Evolutionary conservation across 495 filamentous ascomycete species (phyloP), one percentile per base, ranked within the genome.

Genomic region (Tuber melanosporum): DNA sequence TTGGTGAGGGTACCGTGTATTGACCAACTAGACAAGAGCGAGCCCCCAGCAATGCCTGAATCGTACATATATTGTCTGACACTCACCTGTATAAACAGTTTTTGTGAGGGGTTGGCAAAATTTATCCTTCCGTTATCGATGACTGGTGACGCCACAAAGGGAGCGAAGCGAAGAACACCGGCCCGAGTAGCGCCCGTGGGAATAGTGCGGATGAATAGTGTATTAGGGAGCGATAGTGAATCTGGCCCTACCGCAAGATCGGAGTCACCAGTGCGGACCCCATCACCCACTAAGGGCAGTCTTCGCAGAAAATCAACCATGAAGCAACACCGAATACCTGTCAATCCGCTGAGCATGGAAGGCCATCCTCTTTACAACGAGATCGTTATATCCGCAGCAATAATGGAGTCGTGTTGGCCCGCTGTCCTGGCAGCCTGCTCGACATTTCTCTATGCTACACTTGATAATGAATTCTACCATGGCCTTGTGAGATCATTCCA

Each of bases 401-500:
- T 98, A 70, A 91, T 99, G 69, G 92, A 94, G 8, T 88, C 92
- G 80, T 98, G 96, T 82, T 99, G 95, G 95, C 95, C 96, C 41
- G 95, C 96, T 71, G 89, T 98, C 20, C 89, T 99, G 47, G 95
- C 95, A 22, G 92, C 94, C 1, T 98, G 93, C 79, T 98, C 95
- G 0, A 98, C 95, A 1, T 98, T 98, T 84, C 84, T 99, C 41
- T 94, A 94, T 83, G 94, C 96, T 32, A 90, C 94, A 0, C 85
- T 99, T 15, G 95, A 98, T 81, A 91, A 93, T n/a, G 95, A 97
- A 62, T 97, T 94, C 77, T 98, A 97, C 77, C 94, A 97, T 78
- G 90, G 90, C 41, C 88, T 99, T 3, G 94, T 99, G n/a, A 89
- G 95, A 71, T 92, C 94, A 0, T 95, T 98, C 79, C 95, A 99